Conservation (phyloP, 2,329 filamentous ascomycete genomes). For the Aureobasidium uvarum region DNA sequence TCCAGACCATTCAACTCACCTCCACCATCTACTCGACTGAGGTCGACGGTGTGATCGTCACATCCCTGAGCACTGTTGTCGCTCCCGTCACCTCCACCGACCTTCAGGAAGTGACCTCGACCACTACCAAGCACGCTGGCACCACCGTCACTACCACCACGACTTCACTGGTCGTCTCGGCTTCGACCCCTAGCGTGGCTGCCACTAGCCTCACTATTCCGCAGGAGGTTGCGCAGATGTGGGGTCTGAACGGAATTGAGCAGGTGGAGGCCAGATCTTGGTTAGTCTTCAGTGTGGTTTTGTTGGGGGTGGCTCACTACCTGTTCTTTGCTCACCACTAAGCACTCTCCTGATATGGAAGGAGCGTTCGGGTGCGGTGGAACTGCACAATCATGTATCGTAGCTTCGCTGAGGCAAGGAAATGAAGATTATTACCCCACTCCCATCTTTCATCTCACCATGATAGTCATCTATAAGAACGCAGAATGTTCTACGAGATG, state of each 20-base stretch:
- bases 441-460: not conserved
- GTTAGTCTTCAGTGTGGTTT: not conserved
- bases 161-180: not conserved
- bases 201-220: not conserved
- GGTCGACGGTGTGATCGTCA: constrained; percentile 8
- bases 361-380: not conserved
- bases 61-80: constrained; percentile 3
- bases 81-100: not conserved
- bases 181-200: not conserved
- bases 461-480: not conserved
- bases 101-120: constrained; percentile 6
- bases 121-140: not conserved
- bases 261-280: not conserved
- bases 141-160: not conserved
- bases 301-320: not conserved
- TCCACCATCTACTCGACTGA: constrained; percentile 2
- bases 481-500: not conserved
- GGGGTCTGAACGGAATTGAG: not conserved
- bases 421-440: not conserved
- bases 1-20: not conserved
- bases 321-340: constrained; percentile 7
- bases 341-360: not conserved
- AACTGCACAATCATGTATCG: constrained; percentile 3
- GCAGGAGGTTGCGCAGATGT: constrained; percentile 4
- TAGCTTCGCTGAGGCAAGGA: not conserved